A percentile compares a stretch with the other conserved stretches of the same genome.
phyloP scores from a whole-genome alignment of 169 alveolate genomes.

The Cryptosporidium felis region DNA sequence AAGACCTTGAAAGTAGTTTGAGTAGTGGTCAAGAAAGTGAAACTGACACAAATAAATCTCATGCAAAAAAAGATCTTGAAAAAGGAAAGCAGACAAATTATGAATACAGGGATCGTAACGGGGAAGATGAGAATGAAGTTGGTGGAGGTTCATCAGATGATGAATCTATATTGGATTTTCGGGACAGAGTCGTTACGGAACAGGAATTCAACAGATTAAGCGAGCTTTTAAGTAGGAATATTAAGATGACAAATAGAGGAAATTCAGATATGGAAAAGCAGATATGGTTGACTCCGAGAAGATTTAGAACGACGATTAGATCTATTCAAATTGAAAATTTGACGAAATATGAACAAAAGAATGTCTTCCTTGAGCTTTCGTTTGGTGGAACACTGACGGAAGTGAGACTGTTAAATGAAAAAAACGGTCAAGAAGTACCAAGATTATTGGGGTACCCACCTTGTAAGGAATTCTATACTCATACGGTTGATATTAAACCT shows the following conservation, averaged over 20 bases:
- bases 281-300: slow-evolving; percentile 68
- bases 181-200: slow-evolving; percentile 67
- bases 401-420: slow-evolving; percentile 24
- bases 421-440: slow-evolving; percentile 31
- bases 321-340: slow-evolving; percentile 62
- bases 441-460: slow-evolving; percentile 65
- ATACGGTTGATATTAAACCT: slow-evolving; percentile 64
- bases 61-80: too few species aligned
- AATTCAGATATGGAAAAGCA: slow-evolving; percentile 61
- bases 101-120: not conserved
- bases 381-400: slow-evolving; percentile 71
- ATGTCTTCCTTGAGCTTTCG: slow-evolving; percentile 45
- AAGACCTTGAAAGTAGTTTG: not conserved
- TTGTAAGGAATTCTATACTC: slow-evolving; percentile 57
- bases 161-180: slow-evolving; percentile 62
- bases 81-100: too few species aligned
- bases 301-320: slow-evolving; percentile 67
- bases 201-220: slow-evolving; percentile 42
- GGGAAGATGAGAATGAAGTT: not conserved
- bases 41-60: too few species aligned
- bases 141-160: not conserved
- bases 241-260: slow-evolving; percentile 39
- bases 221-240: slow-evolving; percentile 38
- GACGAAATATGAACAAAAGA: slow-evolving; percentile 8
- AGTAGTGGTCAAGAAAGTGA: too few species aligned